These are phyloP conservation scores for Pecoramyces ruminantium DNA, from an alignment of 192 early-diverging fungal species.

Conservation along the genomic window DNA sequence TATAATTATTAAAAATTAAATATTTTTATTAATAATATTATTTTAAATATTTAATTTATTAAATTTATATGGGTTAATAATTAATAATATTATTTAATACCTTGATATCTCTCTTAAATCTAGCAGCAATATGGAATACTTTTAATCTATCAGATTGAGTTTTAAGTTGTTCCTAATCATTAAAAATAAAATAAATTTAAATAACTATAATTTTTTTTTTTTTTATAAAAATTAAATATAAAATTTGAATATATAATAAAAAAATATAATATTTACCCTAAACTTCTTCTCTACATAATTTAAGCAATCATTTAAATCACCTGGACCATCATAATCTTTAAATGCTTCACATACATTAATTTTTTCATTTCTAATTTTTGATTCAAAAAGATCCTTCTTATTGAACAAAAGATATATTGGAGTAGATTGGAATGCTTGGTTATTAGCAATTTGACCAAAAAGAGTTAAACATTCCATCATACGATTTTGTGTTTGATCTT, in stretches of 20 bases:
- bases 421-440: background rate
- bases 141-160: background rate
- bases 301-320: background rate
- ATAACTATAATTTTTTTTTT: no score
- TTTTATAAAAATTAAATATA: no score
- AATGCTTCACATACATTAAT: constrained; percentile 1
- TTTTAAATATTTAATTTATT: no score
- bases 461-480: constrained; percentile 3
- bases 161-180: background rate
- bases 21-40: no score
- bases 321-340: background rate
- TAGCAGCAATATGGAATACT: constrained; percentile 1
- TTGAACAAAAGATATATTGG: background rate
- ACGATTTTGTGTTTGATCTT: constrained; percentile 2
- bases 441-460: constrained; percentile 1
- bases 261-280: background rate
- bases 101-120: constrained; percentile 4
- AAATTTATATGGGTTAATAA: no score
- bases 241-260: no score
- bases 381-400: constrained; percentile 4
- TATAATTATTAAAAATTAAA: no score
- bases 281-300: background rate
- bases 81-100: no score
- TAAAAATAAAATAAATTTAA: no score
- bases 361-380: constrained; percentile 1